These are phyloP conservation scores for Aaosphaeria pasadenensis DNA, from an alignment of 2,329 filamentous ascomycete species.

Conservation along the genomic window DNA sequence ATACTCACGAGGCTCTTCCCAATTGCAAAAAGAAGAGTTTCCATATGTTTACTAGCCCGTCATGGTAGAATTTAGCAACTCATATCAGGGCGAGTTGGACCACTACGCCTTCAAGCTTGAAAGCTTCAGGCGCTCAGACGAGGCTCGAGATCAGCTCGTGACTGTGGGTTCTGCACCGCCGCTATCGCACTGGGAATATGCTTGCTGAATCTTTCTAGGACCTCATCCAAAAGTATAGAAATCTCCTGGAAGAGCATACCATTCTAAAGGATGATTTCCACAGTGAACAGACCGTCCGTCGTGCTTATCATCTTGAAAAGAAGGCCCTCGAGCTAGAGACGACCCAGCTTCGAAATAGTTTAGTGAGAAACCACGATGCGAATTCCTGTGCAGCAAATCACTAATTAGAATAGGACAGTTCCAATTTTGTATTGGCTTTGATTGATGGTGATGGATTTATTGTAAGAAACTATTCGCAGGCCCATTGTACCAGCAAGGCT, in stretches of 20 bases:
- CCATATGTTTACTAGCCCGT: too few species aligned
- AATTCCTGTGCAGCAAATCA: too few species aligned
- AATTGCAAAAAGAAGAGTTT: too few species aligned
- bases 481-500: background rate
- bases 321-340: constrained; percentile 3
- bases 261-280: constrained; percentile 28
- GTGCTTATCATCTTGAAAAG: constrained; percentile 24
- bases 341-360: background rate
- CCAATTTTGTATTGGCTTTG: constrained; percentile 45
- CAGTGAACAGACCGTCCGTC: constrained; percentile 29
- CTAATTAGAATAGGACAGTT: constrained; percentile 22
- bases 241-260: constrained; percentile 19
- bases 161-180: constrained; percentile 15
- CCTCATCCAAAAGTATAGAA: constrained; percentile 24
- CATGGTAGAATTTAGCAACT: too few species aligned
- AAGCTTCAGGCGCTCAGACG: constrained; percentile 31
- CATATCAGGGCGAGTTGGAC: too few species aligned
- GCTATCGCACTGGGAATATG: too few species aligned
- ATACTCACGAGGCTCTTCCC: too few species aligned
- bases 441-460: constrained; percentile 51
- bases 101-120: too few species aligned
- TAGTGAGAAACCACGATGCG: background rate
- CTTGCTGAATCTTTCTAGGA: background rate
- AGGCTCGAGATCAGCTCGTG: constrained; percentile 34
- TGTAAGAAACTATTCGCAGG: constrained; percentile 22